Conservation (phyloP, 2,329 filamentous ascomycete species). For the Cyanodermella asteris region DNA sequence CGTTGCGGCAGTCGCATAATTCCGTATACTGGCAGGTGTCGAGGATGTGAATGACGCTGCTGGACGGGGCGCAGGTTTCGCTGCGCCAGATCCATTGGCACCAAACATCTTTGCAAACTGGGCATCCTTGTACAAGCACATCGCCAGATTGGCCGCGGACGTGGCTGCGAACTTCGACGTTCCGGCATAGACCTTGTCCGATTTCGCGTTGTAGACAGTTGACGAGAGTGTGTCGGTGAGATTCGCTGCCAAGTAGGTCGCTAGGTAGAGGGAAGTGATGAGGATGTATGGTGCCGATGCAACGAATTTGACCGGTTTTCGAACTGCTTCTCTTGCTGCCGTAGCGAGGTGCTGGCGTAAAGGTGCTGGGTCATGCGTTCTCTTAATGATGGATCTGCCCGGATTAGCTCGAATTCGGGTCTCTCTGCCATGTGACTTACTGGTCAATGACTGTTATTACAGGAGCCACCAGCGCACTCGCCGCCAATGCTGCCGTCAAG, state of each 20-base stretch:
- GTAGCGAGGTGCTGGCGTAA: no score
- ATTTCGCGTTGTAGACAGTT: conserved; percentile 34
- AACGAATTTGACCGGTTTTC: no score
- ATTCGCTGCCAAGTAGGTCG: conserved; percentile 81
- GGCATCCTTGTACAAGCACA: conserved; percentile 79
- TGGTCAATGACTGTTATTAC: conserved; percentile 74
- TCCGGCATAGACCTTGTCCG: conserved; percentile 47
- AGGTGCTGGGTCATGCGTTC: conserved; percentile 23
- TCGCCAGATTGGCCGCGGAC: conserved; percentile 57
- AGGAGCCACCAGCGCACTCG: conserved; percentile 58
- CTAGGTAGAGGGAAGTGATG: conserved; percentile 48
- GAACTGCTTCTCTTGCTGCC: no score
- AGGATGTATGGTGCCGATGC: conserved; percentile 25
- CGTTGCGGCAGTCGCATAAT: conserved; percentile 3
- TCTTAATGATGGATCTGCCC: conserved; percentile 26
- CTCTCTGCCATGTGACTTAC: conserved; percentile 31
- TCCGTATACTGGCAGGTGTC: no score
- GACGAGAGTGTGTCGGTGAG: conserved; percentile 58
- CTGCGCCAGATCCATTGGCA: conserved; percentile 21
- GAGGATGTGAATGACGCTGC: conserved; percentile 4
- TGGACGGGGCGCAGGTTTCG: no score
- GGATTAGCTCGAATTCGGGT: not conserved
- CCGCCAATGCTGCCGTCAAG: conserved; percentile 43
- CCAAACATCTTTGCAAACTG: conserved; percentile 70
- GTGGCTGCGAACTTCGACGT: conserved; percentile 63